Evolutionary conservation across 768 basidiomycete genomes (phyloP).

Genomic region (Boletus tomentosulus): DNA sequence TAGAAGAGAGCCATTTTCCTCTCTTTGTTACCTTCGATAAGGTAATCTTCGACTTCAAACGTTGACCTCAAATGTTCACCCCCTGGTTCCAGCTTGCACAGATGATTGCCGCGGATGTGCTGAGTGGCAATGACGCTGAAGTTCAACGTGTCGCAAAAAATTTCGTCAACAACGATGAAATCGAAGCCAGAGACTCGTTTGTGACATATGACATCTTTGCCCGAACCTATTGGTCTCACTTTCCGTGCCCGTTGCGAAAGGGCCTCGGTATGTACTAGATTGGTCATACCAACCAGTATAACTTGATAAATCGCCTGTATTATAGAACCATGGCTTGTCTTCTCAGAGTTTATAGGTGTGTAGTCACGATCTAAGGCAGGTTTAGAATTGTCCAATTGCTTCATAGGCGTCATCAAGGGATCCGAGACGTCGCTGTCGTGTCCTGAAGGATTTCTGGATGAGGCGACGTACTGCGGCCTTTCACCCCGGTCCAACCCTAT

Average conservation of each 20-base stretch:
- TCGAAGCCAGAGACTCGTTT: constrained; percentile 18
- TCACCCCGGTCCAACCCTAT: constrained; percentile 51
- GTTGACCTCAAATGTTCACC: background rate
- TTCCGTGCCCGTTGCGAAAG: constrained; percentile 47
- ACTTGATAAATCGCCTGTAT: background rate
- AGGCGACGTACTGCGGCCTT: constrained; percentile 41
- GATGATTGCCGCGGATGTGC: constrained; percentile 26
- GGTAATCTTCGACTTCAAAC: constrained; percentile 31
- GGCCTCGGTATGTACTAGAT: constrained; percentile 41
- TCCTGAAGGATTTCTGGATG: constrained; percentile 39
- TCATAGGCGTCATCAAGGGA: constrained; percentile 59
- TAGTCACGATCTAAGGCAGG: background rate
- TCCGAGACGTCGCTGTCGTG: constrained; percentile 48
- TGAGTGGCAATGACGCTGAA: constrained; percentile 5
- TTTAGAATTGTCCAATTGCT: background rate
- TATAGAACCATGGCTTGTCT: constrained; percentile 59
- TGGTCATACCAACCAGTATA: background rate
- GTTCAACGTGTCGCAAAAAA: constrained; percentile 2
- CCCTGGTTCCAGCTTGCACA: constrained; percentile 13
- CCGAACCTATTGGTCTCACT: constrained; percentile 55
- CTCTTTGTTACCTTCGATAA: constrained; percentile 65
- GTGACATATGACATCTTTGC: constrained; percentile 49
- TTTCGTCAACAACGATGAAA: constrained; percentile 16
- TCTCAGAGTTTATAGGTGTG: constrained; percentile 63
- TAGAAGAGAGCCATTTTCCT: constrained; percentile 62